Base-by-base conservation (phyloP, 2,329 filamentous ascomycete genomes). In the Trichoderma afroharzianum region DNA sequence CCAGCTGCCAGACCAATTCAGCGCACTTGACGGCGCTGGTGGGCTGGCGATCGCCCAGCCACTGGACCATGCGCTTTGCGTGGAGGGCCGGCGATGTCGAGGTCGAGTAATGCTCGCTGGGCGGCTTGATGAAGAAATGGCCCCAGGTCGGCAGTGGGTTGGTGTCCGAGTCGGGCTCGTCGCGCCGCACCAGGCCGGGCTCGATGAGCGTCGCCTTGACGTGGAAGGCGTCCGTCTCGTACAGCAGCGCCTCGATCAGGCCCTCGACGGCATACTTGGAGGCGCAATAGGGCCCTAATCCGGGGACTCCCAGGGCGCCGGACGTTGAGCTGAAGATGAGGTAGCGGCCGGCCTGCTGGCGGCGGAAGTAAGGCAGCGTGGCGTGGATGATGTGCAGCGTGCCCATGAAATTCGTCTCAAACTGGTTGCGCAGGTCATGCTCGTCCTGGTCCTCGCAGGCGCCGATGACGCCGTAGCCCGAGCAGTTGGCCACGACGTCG, bases 251-350 rank as follows among this genome's bases (percentile, higher is more conserved):
- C 81, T 99, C 96, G 76, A 98, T 94, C 68, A 99, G 85, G 0
- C 95, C 96, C 79, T 99, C 96, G 4, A 97, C 94, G 0, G 96
- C 96, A 81, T 98, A 98, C 80, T 98, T 99, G 18, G 94, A 97
- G 1, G 96, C 96, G 81, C 95, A 98, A 79, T 97, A 98, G 0
- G 95, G 95, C 0, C 95, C 95, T 6, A 98, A 83, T 0, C 96
- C 96, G 0, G 96, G 96, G 0, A 98, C 94, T 2, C 95, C 96
- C n/a, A 98, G 87, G 0, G 95, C 93, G 5, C 96, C 96, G 36
- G 92, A 92, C 0, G 94, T 98, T 9, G 93, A 96, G 78, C 94
- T 97, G 83, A 98, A 98, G 74, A 98, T 97, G 64, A 98, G 86
- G 80, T 98, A 98, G 33, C 95, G 89, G 1, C 96, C 96, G 1